Evolutionary conservation across 345 rosid genomes (phyloP), one percentile per base, ranked within the genome.

Genomic region (Boechera retrofracta): DNA sequence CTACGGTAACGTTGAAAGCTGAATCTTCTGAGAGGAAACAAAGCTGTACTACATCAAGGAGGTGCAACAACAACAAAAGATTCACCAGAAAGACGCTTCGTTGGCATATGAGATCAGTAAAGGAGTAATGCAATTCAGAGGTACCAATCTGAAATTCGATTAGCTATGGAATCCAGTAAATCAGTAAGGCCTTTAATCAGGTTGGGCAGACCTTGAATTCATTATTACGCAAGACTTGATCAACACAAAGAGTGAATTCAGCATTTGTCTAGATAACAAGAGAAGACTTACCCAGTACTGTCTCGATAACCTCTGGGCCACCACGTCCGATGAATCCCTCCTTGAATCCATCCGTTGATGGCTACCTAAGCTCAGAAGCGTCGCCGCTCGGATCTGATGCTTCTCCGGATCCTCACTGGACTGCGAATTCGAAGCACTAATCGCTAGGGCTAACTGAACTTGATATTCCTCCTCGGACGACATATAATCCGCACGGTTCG

Each of bases 391-490:
- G 88, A 95, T 95, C 97, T 88, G 96, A 81, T 96, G 89, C 80
- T 85, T 91, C 88, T 89, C 93, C 28, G 86, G 82, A 77, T 88
- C 94, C 57, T 84, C 85, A 45, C 81, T 79, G n/a, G 74, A 75
- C 35, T 86, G 96, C 31, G 99, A 86, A 78, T 89, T 91, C 35
- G 99, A 95, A 12, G 88, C 98, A 71, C 98, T 94, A 69, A 94
- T 90, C 65, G 98, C 99, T 73, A 95, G 80, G 64, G 99, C 99
- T 64, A 96, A 69, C 90, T 93, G 98, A 51, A 96, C 82, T 87
- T 96, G 97, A 57, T 87, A 96, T 75, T 96, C 99, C 84, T 96
- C 99, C 88, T 96, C 99, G 6, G 96, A 86, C 0, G 87, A 77
- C 33, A 91, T 91, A 77, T 81, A 96, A 55, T 95, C 97, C 16